Conservation (phyloP, 2,329 filamentous ascomycete genomes). For the Diaporthe sp. region DNA sequence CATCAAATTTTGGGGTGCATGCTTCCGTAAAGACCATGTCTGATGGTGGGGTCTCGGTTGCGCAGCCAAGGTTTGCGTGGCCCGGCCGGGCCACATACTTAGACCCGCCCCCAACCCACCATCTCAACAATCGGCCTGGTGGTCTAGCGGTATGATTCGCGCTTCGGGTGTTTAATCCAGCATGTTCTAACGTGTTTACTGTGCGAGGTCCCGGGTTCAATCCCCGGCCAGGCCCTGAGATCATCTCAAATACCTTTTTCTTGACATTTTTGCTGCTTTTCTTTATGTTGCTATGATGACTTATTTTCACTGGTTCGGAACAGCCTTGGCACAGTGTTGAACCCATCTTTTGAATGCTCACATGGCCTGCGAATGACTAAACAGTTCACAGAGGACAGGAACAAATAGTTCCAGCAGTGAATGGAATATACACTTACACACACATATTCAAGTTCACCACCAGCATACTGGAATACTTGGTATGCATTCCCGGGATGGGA, state of each 20-base stretch:
- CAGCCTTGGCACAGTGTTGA: too few species aligned
- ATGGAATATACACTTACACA: too few species aligned
- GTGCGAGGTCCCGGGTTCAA: constrained; percentile 23
- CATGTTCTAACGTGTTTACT: constrained; percentile 1
- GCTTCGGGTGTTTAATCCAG: constrained; percentile 30
- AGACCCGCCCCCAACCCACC: not conserved
- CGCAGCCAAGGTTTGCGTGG: not conserved
- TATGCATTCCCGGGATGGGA: too few species aligned
- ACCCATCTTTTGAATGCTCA: too few species aligned
- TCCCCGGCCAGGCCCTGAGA: constrained; percentile 20
- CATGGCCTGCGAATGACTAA: too few species aligned
- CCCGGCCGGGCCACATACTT: not conserved
- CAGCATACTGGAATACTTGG: too few species aligned
- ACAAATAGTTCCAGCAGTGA: too few species aligned
- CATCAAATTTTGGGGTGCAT: not conserved
- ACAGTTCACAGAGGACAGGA: too few species aligned
- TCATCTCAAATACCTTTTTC: too few species aligned
- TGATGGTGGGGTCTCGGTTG: not conserved
- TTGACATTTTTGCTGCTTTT: not conserved
- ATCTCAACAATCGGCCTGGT: constrained; percentile 17
- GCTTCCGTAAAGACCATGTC: not conserved
- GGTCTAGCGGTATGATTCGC: constrained; percentile 38
- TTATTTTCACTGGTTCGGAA: too few species aligned
- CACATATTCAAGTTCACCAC: too few species aligned
- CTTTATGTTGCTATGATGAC: not conserved